Percentiles rank a stretch among this genome's conserved stretches.
Evolutionary conservation across 805 yeast genomes (phyloP).

Genomic region (Cyberlindnera mycetangii): DNA sequence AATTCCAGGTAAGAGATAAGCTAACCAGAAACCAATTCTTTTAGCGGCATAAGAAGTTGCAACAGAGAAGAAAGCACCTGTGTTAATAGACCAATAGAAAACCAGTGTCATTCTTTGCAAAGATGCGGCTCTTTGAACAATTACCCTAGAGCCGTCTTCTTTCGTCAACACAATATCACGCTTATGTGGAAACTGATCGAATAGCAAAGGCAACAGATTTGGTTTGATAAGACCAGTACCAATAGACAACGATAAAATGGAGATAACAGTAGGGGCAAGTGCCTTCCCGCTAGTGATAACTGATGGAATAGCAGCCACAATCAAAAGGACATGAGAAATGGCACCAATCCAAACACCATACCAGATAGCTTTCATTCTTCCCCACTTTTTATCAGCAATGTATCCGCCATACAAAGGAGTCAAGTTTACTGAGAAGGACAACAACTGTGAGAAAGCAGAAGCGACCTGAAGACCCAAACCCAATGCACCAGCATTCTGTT

Average conservation of each 20-base stretch:
- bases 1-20: conserved; percentile 66
- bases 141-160: conserved; percentile 63
- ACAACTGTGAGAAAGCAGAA: conserved; percentile 66
- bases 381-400: conserved; percentile 70
- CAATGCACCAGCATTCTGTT: conserved; percentile 47
- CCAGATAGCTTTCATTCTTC: conserved; percentile 67
- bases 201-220: conserved; percentile 66
- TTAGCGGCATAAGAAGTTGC: conserved; percentile 75
- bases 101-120: conserved; percentile 72
- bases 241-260: conserved; percentile 53
- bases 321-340: conserved; percentile 59
- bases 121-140: conserved; percentile 66
- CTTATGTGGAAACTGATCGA: conserved; percentile 66
- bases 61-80: conserved; percentile 71
- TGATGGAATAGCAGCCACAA: conserved; percentile 65
- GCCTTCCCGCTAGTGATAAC: conserved; percentile 50
- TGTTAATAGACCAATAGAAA: conserved; percentile 72
- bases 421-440: conserved; percentile 80
- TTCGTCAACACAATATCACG: conserved; percentile 56
- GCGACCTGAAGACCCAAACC: conserved; percentile 61
- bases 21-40: conserved; percentile 69
- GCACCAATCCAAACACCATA: conserved; percentile 58
- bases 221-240: conserved; percentile 84
- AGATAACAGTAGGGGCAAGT: conserved; percentile 53
- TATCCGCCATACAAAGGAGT: conserved; percentile 79